Conservation (phyloP, 2,329 filamentous ascomycete species). For the Diaporthe sp. region DNA sequence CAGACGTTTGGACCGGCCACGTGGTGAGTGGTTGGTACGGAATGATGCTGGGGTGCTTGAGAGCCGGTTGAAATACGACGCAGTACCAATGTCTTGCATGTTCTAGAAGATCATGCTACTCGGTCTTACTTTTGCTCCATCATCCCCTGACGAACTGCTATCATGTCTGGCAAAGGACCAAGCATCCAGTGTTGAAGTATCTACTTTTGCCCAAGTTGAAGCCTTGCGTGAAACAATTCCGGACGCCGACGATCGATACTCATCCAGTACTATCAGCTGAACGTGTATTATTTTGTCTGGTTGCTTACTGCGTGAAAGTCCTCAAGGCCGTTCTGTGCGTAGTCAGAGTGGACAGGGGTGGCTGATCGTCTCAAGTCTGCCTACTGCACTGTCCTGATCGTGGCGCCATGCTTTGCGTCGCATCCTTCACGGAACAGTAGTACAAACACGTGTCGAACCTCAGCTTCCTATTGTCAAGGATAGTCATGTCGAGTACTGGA, state of each 20-base stretch:
- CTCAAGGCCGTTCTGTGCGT: background rate
- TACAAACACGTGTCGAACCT: background rate
- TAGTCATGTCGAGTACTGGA: background rate
- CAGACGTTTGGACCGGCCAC: slow-evolving; percentile 55
- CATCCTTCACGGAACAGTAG: background rate
- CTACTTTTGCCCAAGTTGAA: background rate
- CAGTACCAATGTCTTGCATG: background rate
- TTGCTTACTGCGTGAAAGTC: background rate
- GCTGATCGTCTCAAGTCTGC: background rate
- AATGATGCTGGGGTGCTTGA: background rate
- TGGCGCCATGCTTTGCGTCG: background rate
- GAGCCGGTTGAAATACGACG: background rate
- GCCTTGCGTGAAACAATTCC: background rate
- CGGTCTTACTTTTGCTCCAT: background rate
- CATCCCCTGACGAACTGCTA: background rate
- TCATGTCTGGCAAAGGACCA: background rate
- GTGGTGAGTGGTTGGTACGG: slow-evolving; percentile 47
- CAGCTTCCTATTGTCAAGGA: background rate
- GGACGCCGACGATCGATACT: background rate
- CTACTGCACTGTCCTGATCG: background rate
- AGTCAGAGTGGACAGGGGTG: background rate
- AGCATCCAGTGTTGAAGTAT: background rate
- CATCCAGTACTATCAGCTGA: background rate
- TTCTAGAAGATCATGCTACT: background rate
- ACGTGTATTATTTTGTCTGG: background rate